Conservation (phyloP, 2,329 filamentous ascomycete genomes). For the Cladobotryum mycophilum region DNA sequence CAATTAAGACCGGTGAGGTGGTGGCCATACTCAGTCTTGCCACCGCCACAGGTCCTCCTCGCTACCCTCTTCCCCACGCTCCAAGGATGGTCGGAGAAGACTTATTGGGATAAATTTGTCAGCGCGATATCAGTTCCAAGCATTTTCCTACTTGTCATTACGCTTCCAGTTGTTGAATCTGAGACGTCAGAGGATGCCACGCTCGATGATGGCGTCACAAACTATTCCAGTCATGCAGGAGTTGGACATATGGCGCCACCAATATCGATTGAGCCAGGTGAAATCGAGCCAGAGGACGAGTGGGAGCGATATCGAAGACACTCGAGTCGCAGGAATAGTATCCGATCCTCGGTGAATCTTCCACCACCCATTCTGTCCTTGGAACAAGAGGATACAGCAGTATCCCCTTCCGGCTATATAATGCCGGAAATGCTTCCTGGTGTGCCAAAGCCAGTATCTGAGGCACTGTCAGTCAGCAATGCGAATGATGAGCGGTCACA, state of each 20-base stretch:
- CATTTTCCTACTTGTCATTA: slow-evolving; percentile 84
- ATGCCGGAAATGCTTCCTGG: neutral
- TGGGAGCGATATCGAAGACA: slow-evolving; percentile 54
- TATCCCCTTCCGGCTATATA: slow-evolving; percentile 3
- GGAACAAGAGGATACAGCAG: slow-evolving; percentile 18
- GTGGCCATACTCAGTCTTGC: slow-evolving; percentile 75
- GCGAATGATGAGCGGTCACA: slow-evolving; percentile 41
- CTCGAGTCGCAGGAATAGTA: slow-evolving; percentile 28
- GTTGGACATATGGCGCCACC: slow-evolving; percentile 28
- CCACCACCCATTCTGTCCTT: slow-evolving; percentile 16
- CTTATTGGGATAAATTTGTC: slow-evolving; percentile 74
- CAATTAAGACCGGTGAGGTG: slow-evolving; percentile 52
- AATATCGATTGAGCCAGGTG: slow-evolving; percentile 28
- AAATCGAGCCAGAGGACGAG: slow-evolving; percentile 42
- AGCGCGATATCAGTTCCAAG: slow-evolving; percentile 81
- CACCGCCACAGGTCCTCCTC: slow-evolving; percentile 63
- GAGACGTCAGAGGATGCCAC: slow-evolving; percentile 44
- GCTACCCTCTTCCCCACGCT: slow-evolving; percentile 83
- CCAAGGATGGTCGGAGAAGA: slow-evolving; percentile 73
- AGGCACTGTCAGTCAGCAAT: slow-evolving; percentile 26
- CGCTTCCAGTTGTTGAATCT: slow-evolving; percentile 82
- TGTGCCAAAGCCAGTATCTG: slow-evolving; percentile 27
- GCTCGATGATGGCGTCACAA: slow-evolving; percentile 21
- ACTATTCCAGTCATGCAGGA: slow-evolving; percentile 22
- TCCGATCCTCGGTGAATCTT: slow-evolving; percentile 5